Evolutionary conservation across 202 grass and related monocot genomes (phyloP).

Genomic region (Panicum virgatum): DNA sequence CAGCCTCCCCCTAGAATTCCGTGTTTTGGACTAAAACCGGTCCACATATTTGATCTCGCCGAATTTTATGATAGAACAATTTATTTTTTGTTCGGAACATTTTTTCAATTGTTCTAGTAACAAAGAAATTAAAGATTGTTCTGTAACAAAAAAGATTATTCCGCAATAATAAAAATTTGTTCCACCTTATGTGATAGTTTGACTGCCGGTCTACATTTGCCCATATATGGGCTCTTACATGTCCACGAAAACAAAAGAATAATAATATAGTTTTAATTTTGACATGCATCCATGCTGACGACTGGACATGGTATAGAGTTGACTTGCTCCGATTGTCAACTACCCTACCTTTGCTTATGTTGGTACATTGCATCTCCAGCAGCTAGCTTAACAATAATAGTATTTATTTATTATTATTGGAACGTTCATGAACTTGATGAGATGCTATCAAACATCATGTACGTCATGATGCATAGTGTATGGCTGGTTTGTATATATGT

Average conservation of each 20-base stretch:
- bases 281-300: not conserved
- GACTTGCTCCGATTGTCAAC: not conserved
- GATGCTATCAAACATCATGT: not conserved
- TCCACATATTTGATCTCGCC: too few relatives aligned
- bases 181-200: too few relatives aligned
- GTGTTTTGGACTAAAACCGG: too few relatives aligned
- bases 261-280: not conserved
- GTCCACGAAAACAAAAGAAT: not conserved
- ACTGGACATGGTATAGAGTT: constrained; percentile 7
- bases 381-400: not conserved
- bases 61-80: too few relatives aligned
- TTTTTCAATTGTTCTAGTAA: too few relatives aligned
- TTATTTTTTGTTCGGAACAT: too few relatives aligned
- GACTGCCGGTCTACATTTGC: too few relatives aligned
- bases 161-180: too few relatives aligned
- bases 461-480: not conserved
- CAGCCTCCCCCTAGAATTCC: too few relatives aligned
- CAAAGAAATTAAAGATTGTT: too few relatives aligned
- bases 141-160: too few relatives aligned
- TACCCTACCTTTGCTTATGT: constrained; percentile 11
- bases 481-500: not conserved
- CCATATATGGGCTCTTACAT: too few relatives aligned
- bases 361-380: constrained; percentile 21
- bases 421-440: not conserved
- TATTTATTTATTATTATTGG: not conserved